phyloP scores from a whole-genome alignment of 257 asterid genomes.

The Solanum chiquidenum region DNA sequence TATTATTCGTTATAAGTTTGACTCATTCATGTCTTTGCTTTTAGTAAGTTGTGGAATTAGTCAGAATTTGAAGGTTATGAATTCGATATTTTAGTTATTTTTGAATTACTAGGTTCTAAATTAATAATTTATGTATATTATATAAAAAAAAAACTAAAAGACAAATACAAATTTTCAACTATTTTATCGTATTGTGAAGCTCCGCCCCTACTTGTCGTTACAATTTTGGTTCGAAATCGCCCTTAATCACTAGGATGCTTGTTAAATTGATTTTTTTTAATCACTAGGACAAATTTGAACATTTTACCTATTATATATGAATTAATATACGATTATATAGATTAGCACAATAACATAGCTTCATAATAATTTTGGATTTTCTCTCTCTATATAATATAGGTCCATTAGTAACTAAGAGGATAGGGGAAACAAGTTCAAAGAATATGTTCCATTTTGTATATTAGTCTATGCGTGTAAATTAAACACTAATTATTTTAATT shows the following conservation, averaged over 20 bases:
- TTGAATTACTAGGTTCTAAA: background rate
- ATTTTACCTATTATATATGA: background rate
- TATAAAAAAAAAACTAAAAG: background rate
- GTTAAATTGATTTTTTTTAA: background rate
- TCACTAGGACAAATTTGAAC: background rate
- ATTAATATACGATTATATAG: no score
- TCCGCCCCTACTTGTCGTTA: background rate
- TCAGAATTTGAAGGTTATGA: background rate
- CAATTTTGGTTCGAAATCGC: background rate
- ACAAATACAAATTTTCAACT: background rate
- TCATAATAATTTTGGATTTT: background rate
- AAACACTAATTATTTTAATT: background rate
- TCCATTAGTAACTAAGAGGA: background rate
- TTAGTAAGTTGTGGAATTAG: background rate
- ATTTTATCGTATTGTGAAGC: background rate
- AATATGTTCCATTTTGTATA: constrained; percentile 30
- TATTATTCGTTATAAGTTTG: background rate
- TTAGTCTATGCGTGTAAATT: background rate
- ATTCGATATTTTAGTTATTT: background rate
- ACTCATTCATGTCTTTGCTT: rapidly evolving
- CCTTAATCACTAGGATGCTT: background rate
- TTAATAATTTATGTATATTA: background rate
- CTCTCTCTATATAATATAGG: background rate
- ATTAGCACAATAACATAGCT: background rate
- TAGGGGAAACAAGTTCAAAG: constrained; percentile 11